These are phyloP conservation scores for Taphrina communis DNA, from an alignment of 1,139 yeast genomes.

Conservation along the genomic window DNA sequence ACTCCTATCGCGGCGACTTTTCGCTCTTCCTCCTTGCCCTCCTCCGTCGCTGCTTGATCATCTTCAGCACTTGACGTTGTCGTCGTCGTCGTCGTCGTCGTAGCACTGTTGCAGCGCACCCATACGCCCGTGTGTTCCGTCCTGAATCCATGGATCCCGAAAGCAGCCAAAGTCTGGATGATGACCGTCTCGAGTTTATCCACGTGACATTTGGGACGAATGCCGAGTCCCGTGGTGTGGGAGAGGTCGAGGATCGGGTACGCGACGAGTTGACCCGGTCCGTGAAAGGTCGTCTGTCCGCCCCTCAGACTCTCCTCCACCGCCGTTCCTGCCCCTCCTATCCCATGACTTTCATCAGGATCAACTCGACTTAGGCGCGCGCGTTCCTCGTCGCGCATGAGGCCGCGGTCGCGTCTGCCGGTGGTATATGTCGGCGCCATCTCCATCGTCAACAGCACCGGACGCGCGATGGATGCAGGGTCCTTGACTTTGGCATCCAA, in stretches of 20 bases:
- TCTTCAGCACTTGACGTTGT: too few species aligned
- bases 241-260: constrained; percentile 80
- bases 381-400: constrained; percentile 3
- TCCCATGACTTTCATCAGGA: too few species aligned
- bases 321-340: too few species aligned
- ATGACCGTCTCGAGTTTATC: constrained; percentile 69
- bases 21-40: constrained; percentile 4
- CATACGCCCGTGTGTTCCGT: constrained; percentile 76
- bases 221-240: constrained; percentile 55
- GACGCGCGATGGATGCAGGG: constrained; percentile 53
- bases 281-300: constrained; percentile 98
- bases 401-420: constrained; percentile 74
- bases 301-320: constrained; percentile 80
- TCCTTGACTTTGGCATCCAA: constrained; percentile 59
- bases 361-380: too few species aligned
- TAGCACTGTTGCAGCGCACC: background rate
- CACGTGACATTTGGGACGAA: constrained; percentile 78
- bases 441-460: constrained; percentile 75
- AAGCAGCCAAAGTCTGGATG: constrained; percentile 59
- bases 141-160: constrained; percentile 58
- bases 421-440: constrained; percentile 86
- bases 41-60: background rate
- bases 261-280: constrained; percentile 89
- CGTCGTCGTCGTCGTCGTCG: too few species aligned
- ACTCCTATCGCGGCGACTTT: constrained; percentile 92